These are phyloP conservation scores for Triangularia setosa DNA, from an alignment of 2,329 filamentous ascomycete genomes.

Conservation along the genomic window DNA sequence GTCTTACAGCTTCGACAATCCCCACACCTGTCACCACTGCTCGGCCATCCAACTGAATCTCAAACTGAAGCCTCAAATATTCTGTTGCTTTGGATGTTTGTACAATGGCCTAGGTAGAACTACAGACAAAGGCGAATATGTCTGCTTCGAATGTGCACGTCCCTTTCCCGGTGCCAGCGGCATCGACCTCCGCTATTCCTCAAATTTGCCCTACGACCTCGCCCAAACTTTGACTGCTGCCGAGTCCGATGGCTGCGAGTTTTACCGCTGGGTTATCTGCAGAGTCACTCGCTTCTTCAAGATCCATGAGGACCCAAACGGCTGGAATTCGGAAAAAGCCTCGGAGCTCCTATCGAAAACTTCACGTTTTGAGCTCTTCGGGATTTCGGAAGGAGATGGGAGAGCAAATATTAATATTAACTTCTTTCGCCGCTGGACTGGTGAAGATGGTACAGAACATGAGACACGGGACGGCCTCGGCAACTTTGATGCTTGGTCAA, in stretches of 20 bases:
- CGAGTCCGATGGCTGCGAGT: neutral
- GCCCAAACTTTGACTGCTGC: neutral
- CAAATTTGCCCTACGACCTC: neutral
- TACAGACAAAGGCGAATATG: neutral
- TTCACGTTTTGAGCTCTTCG: neutral
- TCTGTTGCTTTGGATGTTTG: neutral
- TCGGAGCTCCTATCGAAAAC: neutral
- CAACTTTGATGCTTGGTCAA: neutral
- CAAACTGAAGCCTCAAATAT: neutral
- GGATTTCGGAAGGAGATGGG: neutral
- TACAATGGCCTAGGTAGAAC: neutral
- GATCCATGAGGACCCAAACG: neutral
- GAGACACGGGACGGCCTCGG: neutral
- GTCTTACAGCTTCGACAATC: neutral
- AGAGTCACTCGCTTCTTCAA: neutral
- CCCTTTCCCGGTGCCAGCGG: neutral
- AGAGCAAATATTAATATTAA: neutral
- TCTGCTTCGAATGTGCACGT: neutral
- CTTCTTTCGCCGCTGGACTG: neutral
- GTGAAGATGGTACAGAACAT: neutral
- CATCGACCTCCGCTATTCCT: neutral
- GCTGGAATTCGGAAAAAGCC: neutral
- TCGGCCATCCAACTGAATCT: neutral
- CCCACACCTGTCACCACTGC: neutral
- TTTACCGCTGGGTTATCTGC: constrained; percentile 10